Evolutionary conservation across 2,329 filamentous ascomycete genomes (phyloP).

Genomic region (Trichoderma sp.): DNA sequence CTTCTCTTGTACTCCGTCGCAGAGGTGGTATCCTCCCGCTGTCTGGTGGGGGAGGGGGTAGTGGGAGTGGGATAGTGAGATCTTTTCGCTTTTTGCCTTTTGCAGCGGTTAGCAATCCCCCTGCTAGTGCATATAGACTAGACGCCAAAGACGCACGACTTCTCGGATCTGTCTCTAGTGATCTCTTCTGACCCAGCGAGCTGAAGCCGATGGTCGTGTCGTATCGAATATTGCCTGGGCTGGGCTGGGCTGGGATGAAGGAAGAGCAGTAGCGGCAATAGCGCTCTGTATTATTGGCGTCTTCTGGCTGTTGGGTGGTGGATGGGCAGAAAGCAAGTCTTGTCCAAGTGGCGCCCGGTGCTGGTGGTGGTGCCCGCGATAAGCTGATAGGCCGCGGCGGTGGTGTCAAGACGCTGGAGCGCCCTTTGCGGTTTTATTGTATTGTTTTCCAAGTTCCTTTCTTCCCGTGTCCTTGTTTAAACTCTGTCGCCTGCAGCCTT

Average conservation of each 20-base stretch:
- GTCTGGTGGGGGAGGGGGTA: not conserved
- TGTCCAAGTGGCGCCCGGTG: constrained; percentile 8
- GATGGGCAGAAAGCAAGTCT: constrained; percentile 7
- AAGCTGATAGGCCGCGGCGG: constrained; percentile 20
- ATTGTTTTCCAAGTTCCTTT: not conserved
- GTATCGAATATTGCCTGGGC: not conserved
- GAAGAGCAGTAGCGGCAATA: constrained; percentile 11
- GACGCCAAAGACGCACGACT: constrained; percentile 19
- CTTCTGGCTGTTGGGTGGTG: not conserved
- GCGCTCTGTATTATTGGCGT: constrained; percentile 8
- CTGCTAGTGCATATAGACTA: constrained; percentile 8
- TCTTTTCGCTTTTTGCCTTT: constrained; percentile 1
- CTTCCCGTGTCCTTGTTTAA: not conserved
- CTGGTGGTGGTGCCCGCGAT: constrained; percentile 15
- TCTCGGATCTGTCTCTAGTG: constrained; percentile 17
- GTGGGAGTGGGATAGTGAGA: not conserved
- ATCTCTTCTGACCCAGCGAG: constrained; percentile 11
- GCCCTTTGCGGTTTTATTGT: constrained; percentile 4
- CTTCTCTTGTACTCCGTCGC: not conserved
- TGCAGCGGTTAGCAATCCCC: constrained; percentile 8
- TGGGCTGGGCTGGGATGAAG: not conserved
- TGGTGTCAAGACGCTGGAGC: constrained; percentile 10
- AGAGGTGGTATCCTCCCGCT: not conserved
- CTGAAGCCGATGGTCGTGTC: constrained; percentile 17
- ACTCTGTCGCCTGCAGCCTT: constrained; percentile 20